phyloP scores from a whole-genome alignment of 2,329 filamentous ascomycete species.

The Alternaria triticimaculans region DNA sequence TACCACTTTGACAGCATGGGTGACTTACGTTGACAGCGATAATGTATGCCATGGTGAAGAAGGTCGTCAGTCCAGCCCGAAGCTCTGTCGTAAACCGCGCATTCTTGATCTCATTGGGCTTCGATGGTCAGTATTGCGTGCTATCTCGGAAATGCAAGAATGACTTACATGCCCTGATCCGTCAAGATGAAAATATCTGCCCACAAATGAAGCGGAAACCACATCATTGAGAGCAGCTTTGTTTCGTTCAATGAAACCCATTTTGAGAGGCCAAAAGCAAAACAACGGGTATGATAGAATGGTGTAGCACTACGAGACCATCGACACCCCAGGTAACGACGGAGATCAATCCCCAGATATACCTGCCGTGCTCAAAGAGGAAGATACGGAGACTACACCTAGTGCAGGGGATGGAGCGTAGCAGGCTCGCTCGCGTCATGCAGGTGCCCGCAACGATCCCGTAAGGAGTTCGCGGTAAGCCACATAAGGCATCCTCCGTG shows the following conservation, averaged over 20 bases:
- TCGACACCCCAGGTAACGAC: not conserved
- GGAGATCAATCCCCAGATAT: constrained; percentile 6
- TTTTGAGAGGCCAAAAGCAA: not conserved
- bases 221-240: constrained; percentile 38
- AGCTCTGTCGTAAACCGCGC: constrained; percentile 84
- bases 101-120: constrained; percentile 74
- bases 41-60: constrained; percentile 62
- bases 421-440: constrained; percentile 10
- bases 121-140: constrained; percentile 18
- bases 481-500: not conserved
- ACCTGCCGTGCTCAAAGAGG: not conserved
- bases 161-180: constrained; percentile 78
- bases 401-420: constrained; percentile 1
- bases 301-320: not conserved
- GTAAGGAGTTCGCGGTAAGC: not conserved
- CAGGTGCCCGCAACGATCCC: constrained; percentile 2
- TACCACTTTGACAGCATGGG: not conserved
- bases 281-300: not conserved
- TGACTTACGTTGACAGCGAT: constrained; percentile 65
- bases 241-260: constrained; percentile 28
- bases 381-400: not conserved
- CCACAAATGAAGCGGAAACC: constrained; percentile 43
- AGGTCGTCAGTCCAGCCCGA: constrained; percentile 79
- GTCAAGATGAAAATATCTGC: constrained; percentile 72
- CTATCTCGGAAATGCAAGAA: not conserved